Evolutionary conservation across 225 moss, liverwort and hornwort genomes (phyloP), one percentile per base, ranked within the genome.

Genomic region (Marchantia polymorpha): DNA sequence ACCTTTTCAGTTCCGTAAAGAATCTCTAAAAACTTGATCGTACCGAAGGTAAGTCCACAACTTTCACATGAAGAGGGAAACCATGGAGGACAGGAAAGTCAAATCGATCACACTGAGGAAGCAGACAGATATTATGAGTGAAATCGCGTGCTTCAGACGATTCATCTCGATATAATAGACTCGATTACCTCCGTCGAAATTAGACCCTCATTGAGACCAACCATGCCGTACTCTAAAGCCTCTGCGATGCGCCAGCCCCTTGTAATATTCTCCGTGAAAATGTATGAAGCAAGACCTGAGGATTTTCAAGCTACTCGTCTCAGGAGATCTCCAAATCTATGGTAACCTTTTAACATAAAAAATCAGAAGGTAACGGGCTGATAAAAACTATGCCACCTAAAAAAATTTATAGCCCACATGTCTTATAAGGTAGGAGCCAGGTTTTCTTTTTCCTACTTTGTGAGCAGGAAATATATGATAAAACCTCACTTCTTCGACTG

Each of bases 171-270:
- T 39, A 39, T 39, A 39, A 39, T 56, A 56, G 56, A 65, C 19
- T 46, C 22, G 48, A 64, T 29, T 89, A 96, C 94, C 94, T 97
- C 96, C 74, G 86, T 92, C 55, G 96, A 97, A 83, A 99, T 93
- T 51, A 94, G 23, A 63, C 93, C 93, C 81, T 99, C 97, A 69
- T 99, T 99, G 12, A 99, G 83, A 65, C 97, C 96, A 80, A 99
- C 95, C 99, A 99, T 99, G 72, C 99, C 95, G 78, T 91, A 95
- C 66, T 99, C 93, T 83, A 99, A 85, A 84, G 95, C 92, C 82
- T 99, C 99, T 59, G 93, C 95, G 63, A 99, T 89, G 74, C 91
- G 99, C 99, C 95, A 99, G 77, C 89, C 95, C 80, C 93, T 91
- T 82, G 91, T 81, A 54, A 99, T 89, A 64, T 99, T 93, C 77